A percentile compares a stretch with the other conserved stretches of the same genome.
phyloP scores from a whole-genome alignment of 345 rosid genomes.

The Draba incana region DNA sequence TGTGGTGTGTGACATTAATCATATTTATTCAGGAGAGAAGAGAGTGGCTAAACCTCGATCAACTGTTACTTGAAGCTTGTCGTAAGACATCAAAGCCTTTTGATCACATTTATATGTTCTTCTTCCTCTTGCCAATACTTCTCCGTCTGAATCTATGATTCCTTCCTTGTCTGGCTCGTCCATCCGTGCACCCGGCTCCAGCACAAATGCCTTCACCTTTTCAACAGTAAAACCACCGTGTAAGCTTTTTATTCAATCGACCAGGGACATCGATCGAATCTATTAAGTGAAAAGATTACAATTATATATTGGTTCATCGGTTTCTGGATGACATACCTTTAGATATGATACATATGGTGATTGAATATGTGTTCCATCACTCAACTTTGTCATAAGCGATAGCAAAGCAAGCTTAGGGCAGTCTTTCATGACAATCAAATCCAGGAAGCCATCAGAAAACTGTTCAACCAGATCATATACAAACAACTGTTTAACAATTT shows the following conservation, averaged over 20 bases:
- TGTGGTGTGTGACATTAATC: constrained; percentile 1
- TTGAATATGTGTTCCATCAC: constrained; percentile 69
- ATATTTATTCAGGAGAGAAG: constrained; percentile 58
- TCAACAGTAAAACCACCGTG: background rate
- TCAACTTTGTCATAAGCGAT: constrained; percentile 58
- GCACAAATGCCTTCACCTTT: constrained; percentile 84
- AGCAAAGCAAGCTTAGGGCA: constrained; percentile 71
- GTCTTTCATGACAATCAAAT: constrained; percentile 66
- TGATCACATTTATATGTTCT: constrained; percentile 55
- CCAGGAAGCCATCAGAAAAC: constrained; percentile 95
- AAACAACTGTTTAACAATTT: background rate
- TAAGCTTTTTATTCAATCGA: background rate
- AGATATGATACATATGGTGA: constrained; percentile 70
- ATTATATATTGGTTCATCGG: background rate
- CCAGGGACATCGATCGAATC: background rate
- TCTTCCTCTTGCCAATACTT: constrained; percentile 81
- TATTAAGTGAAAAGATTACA: background rate
- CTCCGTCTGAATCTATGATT: constrained; percentile 92
- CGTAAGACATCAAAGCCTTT: constrained; percentile 65
- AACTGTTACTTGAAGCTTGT: constrained; percentile 61
- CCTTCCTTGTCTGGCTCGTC: constrained; percentile 72
- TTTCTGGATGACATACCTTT: constrained; percentile 53
- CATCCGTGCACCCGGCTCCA: constrained; percentile 72
- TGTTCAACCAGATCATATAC: constrained; percentile 35
- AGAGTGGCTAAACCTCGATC: constrained; percentile 92